phyloP scores from a whole-genome alignment of 2,329 filamentous ascomycete species.

The Akanthomyces dipterigenus region DNA sequence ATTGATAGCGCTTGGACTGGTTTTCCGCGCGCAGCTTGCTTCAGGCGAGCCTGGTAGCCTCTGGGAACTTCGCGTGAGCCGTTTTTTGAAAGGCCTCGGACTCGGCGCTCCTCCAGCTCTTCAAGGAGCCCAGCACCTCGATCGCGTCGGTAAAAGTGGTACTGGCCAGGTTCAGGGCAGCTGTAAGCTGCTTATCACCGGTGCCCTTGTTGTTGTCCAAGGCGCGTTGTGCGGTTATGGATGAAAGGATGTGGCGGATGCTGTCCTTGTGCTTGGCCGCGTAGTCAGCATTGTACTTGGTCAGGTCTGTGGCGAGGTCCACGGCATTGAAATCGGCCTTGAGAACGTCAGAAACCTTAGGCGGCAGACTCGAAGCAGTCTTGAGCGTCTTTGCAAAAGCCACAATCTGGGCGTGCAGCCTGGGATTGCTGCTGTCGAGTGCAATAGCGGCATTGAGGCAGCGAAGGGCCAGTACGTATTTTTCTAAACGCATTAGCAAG shows the following conservation, averaged over 20 bases:
- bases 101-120: slow-evolving; percentile 43
- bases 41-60: slow-evolving; percentile 38
- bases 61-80: slow-evolving; percentile 44
- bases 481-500: slow-evolving; percentile 46
- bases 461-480: slow-evolving; percentile 79
- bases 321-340: slow-evolving; percentile 59
- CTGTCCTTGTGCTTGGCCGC: slow-evolving; percentile 55
- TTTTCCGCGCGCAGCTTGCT: background rate
- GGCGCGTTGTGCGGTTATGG: slow-evolving; percentile 50
- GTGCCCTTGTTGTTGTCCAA: slow-evolving; percentile 51
- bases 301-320: slow-evolving; percentile 46
- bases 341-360: slow-evolving; percentile 63
- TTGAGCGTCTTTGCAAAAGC: slow-evolving; percentile 60
- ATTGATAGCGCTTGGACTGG: background rate
- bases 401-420: slow-evolving; percentile 67
- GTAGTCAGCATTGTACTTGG: slow-evolving; percentile 61
- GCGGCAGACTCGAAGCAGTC: slow-evolving; percentile 48
- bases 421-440: slow-evolving; percentile 62
- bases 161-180: slow-evolving; percentile 44
- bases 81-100: slow-evolving; percentile 41
- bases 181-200: slow-evolving; percentile 56
- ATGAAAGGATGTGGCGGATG: slow-evolving; percentile 55
- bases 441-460: slow-evolving; percentile 69
- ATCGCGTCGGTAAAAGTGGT: slow-evolving; percentile 51
- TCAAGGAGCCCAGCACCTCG: slow-evolving; percentile 36